Evolutionary conservation across 345 rosid genomes (phyloP).

Genomic region (Citrus sinensis): DVS_A1.0 CM039162.1:19931501-19932000

Average conservation of each 20-base stretch:
- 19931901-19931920: conserved; percentile 65
- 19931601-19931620: conserved; percentile 56
- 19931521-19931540: conserved; percentile 12
- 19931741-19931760: conserved; percentile 77
- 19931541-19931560: background rate
- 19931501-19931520: conserved; percentile 34
- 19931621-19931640: conserved; percentile 71
- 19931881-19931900: conserved; percentile 82
- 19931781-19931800: conserved; percentile 10
- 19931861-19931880: conserved; percentile 63
- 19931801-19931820: background rate
- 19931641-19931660: conserved; percentile 52
- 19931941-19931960: conserved; percentile 85
- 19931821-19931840: conserved; percentile 15
- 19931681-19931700: conserved; percentile 63
- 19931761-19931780: conserved; percentile 76
- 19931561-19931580: background rate
- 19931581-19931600: conserved; percentile 7
- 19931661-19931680: conserved; percentile 64
- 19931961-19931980: conserved; percentile 50
- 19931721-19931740: conserved; percentile 68
- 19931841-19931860: conserved; percentile 74
- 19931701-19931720: conserved; percentile 50
- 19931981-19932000: background rate
- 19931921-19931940: conserved; percentile 81